Evolutionary conservation across 768 basidiomycete genomes (phyloP).

Genomic region (Podaxis carcinomalis): DNA sequence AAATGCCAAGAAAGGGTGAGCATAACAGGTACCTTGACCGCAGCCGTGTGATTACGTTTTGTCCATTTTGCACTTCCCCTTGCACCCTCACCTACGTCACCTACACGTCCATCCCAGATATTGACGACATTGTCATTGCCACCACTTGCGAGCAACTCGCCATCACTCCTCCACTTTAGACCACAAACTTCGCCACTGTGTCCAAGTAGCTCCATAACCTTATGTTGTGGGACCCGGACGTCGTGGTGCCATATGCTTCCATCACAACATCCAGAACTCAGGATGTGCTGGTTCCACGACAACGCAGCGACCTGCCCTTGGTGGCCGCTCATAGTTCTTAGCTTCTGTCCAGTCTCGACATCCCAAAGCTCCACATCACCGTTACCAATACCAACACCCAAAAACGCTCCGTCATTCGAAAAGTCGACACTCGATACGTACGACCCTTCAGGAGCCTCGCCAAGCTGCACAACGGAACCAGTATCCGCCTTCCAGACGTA

Average conservation of each 20-base stretch:
- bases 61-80: conserved; percentile 79
- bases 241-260: conserved; percentile 98
- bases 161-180: conserved; percentile 82
- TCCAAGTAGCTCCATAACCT: conserved; percentile 85
- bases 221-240: conserved; percentile 81
- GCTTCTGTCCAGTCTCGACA: conserved; percentile 66
- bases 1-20: not conserved
- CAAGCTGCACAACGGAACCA: conserved; percentile 75
- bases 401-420: conserved; percentile 74
- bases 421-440: conserved; percentile 79
- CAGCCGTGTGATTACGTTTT: conserved; percentile 87
- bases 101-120: conserved; percentile 88
- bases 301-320: conserved; percentile 79
- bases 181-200: conserved; percentile 95
- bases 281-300: conserved; percentile 83
- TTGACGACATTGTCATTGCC: conserved; percentile 99
- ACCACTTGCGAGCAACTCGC: conserved; percentile 88
- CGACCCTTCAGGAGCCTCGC: conserved; percentile 69
- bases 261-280: conserved; percentile 87
- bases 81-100: conserved; percentile 47
- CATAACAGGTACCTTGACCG: conserved; percentile 54
- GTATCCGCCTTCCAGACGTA: conserved; percentile 96
- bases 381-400: conserved; percentile 74
- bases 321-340: conserved; percentile 91
- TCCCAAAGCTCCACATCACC: conserved; percentile 98